phyloP scores from a whole-genome alignment of 768 basidiomycete species.

The Pisolithus albus region DNA sequence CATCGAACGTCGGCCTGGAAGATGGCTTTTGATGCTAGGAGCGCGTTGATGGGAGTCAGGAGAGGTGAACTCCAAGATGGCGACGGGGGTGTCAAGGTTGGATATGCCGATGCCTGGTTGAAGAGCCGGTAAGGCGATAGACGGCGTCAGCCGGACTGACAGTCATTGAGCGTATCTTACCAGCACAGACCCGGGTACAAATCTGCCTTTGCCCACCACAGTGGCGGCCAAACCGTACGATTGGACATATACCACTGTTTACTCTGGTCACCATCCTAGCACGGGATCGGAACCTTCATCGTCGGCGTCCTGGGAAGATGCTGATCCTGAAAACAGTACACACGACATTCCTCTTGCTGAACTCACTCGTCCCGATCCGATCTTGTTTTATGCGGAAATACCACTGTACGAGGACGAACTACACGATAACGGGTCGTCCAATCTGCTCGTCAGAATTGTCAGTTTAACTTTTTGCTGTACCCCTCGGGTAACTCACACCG shows the following conservation, averaged over 20 bases:
- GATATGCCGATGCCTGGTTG: conserved; percentile 92
- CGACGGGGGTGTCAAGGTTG: conserved; percentile 91
- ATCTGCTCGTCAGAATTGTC: conserved; percentile 80
- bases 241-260: conserved; percentile 95
- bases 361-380: conserved; percentile 86
- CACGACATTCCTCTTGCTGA: conserved; percentile 80
- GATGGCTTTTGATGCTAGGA: conserved; percentile 58
- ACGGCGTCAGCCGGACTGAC: background rate
- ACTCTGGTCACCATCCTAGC: conserved; percentile 51
- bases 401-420: conserved; percentile 95
- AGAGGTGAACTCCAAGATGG: conserved; percentile 69
- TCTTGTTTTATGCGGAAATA: conserved; percentile 95
- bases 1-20: conserved; percentile 61
- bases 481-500: background rate
- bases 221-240: conserved; percentile 84
- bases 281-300: background rate
- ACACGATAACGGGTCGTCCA: conserved; percentile 92
- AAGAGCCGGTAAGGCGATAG: conserved; percentile 62
- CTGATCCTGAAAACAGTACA: conserved; percentile 47
- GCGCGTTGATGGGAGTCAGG: conserved; percentile 67
- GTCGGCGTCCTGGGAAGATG: conserved; percentile 41
- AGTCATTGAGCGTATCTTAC: conserved; percentile 21
- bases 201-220: conserved; percentile 61
- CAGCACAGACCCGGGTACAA: conserved; percentile 64
- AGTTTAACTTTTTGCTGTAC: conserved; percentile 24